A percentile compares a stretch with the other conserved stretches of the same genome.
Conservation (phyloP, 2,329 filamentous ascomycete species). For the Cercospora sojina region DNA sequence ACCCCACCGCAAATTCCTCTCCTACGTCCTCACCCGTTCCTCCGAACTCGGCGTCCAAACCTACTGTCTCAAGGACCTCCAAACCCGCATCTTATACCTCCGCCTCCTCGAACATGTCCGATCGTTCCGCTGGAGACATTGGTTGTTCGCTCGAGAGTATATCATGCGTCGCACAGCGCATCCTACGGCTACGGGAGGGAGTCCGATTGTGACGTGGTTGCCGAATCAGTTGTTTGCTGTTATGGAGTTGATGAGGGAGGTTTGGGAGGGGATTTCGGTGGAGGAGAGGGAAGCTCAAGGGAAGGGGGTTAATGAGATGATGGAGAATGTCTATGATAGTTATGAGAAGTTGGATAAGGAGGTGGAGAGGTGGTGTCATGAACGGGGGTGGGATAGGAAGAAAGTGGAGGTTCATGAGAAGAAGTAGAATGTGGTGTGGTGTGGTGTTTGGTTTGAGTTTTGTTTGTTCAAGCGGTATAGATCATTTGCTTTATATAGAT, state of each 20-base stretch:
- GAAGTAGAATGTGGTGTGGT: neutral
- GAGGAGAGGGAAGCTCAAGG: slow-evolving; percentile 23
- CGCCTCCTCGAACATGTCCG: slow-evolving; percentile 68
- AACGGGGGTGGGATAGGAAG: slow-evolving; percentile 20
- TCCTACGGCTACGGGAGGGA: slow-evolving; percentile 76
- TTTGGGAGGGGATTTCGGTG: slow-evolving; percentile 47
- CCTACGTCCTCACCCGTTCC: slow-evolving; percentile 61
- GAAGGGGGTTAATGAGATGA: slow-evolving; percentile 51
- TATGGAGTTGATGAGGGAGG: slow-evolving; percentile 65
- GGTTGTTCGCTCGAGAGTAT: slow-evolving; percentile 82
- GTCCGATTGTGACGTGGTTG: slow-evolving; percentile 80
- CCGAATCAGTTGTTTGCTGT: slow-evolving; percentile 78
- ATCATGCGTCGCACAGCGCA: slow-evolving; percentile 75
- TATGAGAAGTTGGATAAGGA: slow-evolving; percentile 67
- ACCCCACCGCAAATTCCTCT: slow-evolving; percentile 83
- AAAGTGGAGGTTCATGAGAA: slow-evolving; percentile 17
- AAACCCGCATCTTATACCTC: slow-evolving; percentile 47
- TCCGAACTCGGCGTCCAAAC: slow-evolving; percentile 56
- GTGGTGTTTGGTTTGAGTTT: neutral
- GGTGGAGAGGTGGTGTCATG: slow-evolving; percentile 67
- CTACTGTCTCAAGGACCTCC: slow-evolving; percentile 47
- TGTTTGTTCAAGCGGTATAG: neutral
- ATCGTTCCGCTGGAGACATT: slow-evolving; percentile 80
- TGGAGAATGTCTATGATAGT: slow-evolving; percentile 65
- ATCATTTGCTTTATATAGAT: neutral